Base-by-base conservation (phyloP, 2,329 filamentous ascomycete species). In the Cladophialophora yegresii region DNA sequence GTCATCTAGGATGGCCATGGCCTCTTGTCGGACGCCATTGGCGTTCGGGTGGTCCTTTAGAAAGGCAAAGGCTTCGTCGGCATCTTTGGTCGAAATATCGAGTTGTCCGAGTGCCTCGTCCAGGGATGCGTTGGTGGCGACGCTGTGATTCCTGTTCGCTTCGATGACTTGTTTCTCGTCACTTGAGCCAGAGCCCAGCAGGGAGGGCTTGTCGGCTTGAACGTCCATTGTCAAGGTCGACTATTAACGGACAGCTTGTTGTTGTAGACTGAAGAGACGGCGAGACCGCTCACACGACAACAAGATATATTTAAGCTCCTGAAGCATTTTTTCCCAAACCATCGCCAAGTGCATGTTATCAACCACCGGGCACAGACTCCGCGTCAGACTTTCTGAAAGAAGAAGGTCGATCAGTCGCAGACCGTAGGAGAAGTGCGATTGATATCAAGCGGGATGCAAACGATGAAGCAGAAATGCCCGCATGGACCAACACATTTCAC, bases 41-140 rank as follows among this genome's bases (percentile, higher is more conserved):
- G 68, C 66, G 47, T 67, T 61, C n/a, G 61, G 62, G 30, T 67
- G 66, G 60, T 66, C 64, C 28, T 62, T 66, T 32, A 70, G 50
- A 53, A 65, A 70, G n/a, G 56, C 45, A 43, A 70, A 68, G 2
- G 68, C 68, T 58, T 70, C 66, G 40, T 70, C 68, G 40, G 63
- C 66, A 36, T 69, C 60, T 53, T 68, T 64, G 51, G 58, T 53
- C n/a, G 58, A 61, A 16, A 67, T 68, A 16, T 67, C 57, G 28
- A 67, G 64, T 36, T 57, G 50, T 9, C 26, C 54, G n/a, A 68
- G 47, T 5, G 66, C 66, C 12, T 68, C 57, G 33, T 68, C 66
- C 8, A 59, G 62, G 3, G 51, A 54, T 22, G 51, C 51, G 28
- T 54, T 54, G 32, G 51, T 30, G 22, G 28, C 23, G 26, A 54